Percentiles rank a stretch among this genome's conserved stretches.
Conservation (phyloP, 78 protist species). For the Salpingoeca rosetta region DNA sequence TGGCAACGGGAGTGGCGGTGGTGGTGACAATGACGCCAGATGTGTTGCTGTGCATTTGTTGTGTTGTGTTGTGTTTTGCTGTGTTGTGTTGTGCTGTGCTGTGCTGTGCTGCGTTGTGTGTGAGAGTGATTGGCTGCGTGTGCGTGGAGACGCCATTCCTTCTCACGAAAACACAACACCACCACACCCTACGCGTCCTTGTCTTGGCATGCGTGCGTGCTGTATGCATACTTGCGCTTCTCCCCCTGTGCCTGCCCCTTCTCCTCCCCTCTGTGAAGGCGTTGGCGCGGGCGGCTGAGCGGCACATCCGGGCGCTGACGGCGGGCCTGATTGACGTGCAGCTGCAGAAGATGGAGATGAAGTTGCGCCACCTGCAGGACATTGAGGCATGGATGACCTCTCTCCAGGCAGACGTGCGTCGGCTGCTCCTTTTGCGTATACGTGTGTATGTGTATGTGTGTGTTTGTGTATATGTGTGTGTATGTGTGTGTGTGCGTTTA, state of each 20-base stretch:
- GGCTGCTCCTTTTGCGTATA: no score
- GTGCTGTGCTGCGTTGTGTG: neutral
- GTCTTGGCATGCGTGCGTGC: neutral
- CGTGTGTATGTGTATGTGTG: no score
- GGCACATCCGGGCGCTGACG: neutral
- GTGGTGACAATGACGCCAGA: neutral
- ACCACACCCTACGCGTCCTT: no score
- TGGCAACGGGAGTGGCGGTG: no score
- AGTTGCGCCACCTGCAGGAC: neutral
- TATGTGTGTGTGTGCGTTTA: no score
- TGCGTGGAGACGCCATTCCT: no score
- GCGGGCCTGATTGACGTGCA: neutral
- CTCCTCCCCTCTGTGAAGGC: neutral
- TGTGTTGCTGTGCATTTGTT: neutral
- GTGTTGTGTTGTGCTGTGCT: neutral
- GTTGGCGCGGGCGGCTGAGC: neutral
- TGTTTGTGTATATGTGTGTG: no score
- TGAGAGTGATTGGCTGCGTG: no score
- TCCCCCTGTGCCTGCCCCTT: neutral
- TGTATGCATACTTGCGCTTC: neutral
- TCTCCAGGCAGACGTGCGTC: no score
- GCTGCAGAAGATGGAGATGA: slow-evolving; percentile 1
- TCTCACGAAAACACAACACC: no score
- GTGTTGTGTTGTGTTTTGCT: neutral
- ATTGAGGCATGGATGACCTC: neutral